phyloP scores from a whole-genome alignment of 208 protist genomes.

The Leishmania turanica region DNA sequence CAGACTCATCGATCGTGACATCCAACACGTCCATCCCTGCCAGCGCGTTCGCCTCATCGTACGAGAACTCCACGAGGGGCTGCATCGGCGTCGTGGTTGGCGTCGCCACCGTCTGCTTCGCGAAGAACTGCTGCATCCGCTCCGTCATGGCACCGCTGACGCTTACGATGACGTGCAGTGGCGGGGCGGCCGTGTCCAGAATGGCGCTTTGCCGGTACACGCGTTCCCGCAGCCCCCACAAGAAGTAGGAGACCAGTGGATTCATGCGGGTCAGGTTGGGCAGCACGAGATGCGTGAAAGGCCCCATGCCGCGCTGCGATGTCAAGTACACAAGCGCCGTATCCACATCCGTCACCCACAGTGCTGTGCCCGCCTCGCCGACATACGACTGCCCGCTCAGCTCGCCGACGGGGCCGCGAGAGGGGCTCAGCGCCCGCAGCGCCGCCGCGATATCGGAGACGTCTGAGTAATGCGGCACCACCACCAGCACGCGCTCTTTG shows the following conservation, averaged over 20 bases:
- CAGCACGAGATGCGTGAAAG: conserved; percentile 87
- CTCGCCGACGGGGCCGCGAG: conserved; percentile 48
- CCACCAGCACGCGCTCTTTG: conserved; percentile 70
- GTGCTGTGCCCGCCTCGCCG: conserved; percentile 35
- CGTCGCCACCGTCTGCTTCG: conserved; percentile 35
- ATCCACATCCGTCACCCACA: conserved; percentile 87
- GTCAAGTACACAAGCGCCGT: conserved; percentile 76
- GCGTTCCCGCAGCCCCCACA: conserved; percentile 68
- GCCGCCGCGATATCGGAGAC: conserved; percentile 51
- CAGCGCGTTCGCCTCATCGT: conserved; percentile 78
- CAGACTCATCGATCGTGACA: conserved; percentile 56
- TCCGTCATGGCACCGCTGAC: conserved; percentile 40
- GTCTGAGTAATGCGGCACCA: conserved; percentile 82
- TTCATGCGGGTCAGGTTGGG: conserved; percentile 63
- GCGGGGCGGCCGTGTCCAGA: conserved; percentile 37
- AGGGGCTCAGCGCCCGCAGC: conserved; percentile 35
- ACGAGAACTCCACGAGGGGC: conserved; percentile 56
- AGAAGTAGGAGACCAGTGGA: conserved; percentile 66
- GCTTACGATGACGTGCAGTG: conserved; percentile 46
- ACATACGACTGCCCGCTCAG: conserved; percentile 65
- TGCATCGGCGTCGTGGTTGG: conserved; percentile 17
- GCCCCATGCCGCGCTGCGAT: conserved; percentile 57
- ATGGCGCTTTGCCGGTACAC: conserved; percentile 55
- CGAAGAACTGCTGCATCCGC: conserved; percentile 47
- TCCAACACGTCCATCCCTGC: conserved; percentile 75